Evolutionary conservation across 148 eudicot species (phyloP).

Genomic region (Chenopodium formosanum): DNA sequence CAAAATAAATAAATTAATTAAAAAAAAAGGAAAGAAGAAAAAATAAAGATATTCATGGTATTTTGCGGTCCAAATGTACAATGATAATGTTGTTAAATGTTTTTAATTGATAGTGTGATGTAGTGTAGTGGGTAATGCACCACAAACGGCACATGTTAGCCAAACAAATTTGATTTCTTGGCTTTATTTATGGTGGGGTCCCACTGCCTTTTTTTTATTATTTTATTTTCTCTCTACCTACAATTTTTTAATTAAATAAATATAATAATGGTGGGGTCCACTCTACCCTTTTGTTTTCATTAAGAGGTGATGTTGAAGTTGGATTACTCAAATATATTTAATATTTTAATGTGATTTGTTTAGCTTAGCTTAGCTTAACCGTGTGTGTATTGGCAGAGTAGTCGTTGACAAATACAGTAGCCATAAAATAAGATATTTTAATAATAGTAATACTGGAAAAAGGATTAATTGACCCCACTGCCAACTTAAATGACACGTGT

Average conservation of each 20-base stretch:
- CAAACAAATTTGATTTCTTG: constrained; percentile 22
- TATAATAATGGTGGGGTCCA: neutral
- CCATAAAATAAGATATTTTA: neutral
- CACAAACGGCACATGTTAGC: constrained; percentile 17
- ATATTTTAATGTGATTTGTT: neutral
- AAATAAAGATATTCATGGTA: neutral
- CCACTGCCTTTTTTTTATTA: neutral
- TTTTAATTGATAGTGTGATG: constrained; percentile 12
- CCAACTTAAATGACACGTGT: constrained; percentile 20
- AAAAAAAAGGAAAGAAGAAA: neutral
- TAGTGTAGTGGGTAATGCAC: constrained; percentile 5
- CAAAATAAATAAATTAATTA: too few relatives aligned
- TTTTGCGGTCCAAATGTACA: constrained; percentile 6
- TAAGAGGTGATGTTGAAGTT: constrained; percentile 1
- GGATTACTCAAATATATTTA: neutral
- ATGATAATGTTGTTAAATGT: constrained; percentile 18
- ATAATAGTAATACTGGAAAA: neutral
- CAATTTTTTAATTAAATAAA: too few relatives aligned
- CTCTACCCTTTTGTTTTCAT: neutral
- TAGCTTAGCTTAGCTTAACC: constrained; percentile 22
- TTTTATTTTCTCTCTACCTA: too few relatives aligned
- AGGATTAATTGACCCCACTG: neutral
- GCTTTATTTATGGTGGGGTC: neutral
- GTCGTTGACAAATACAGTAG: constrained; percentile 18
- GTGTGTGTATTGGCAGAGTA: constrained; percentile 19